Evolutionary conservation across 139 green algal species (phyloP).

Genomic region (Chlamydomonas sp.): DNA sequence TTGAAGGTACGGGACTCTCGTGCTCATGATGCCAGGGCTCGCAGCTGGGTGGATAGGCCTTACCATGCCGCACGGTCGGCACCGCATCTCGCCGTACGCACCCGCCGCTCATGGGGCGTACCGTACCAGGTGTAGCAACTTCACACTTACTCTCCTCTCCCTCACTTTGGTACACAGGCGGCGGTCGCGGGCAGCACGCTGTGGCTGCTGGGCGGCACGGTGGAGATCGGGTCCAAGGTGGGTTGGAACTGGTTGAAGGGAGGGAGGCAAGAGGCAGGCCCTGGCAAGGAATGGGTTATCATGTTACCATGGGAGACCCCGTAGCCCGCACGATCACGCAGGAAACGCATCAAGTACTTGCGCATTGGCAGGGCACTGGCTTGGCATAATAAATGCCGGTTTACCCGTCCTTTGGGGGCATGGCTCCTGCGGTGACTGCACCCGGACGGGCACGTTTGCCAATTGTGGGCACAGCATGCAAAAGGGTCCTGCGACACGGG

Average conservation of each 20-base stretch:
- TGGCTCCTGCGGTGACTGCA: too few species aligned
- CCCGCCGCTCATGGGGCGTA: background rate
- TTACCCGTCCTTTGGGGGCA: too few species aligned
- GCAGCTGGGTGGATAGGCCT: conserved; percentile 43
- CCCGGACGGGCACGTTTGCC: too few species aligned
- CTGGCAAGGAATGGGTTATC: background rate
- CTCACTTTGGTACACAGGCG: conserved; percentile 29
- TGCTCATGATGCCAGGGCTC: background rate
- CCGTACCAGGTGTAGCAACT: background rate
- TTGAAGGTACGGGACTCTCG: background rate
- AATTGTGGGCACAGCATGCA: too few species aligned
- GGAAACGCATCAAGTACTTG: too few species aligned
- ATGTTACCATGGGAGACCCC: too few species aligned
- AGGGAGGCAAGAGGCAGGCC: background rate
- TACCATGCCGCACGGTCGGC: background rate
- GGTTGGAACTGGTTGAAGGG: background rate
- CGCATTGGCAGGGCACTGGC: too few species aligned
- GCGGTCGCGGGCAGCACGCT: conserved; percentile 83
- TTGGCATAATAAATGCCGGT: too few species aligned
- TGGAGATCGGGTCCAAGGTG: conserved; percentile 54
- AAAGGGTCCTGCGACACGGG: too few species aligned
- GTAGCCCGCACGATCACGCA: too few species aligned
- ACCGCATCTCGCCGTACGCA: conserved; percentile 1
- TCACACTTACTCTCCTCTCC: background rate
- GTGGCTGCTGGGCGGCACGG: conserved; percentile 92